Base-by-base conservation (phyloP, 2,329 filamentous ascomycete species). In the Colletotrichum costaricense region DNA sequence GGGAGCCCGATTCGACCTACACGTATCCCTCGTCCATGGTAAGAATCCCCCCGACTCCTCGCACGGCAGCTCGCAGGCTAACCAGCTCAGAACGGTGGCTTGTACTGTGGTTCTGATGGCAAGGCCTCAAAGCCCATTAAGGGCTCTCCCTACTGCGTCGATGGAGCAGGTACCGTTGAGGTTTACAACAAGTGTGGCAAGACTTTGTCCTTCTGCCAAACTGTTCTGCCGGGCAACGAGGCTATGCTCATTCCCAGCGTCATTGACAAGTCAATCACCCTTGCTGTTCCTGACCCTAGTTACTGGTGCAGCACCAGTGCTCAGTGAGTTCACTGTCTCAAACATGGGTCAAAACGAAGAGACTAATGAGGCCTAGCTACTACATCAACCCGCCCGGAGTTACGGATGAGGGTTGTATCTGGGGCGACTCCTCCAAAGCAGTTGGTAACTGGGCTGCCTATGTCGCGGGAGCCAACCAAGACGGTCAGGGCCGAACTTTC, bases 221-320 rank as follows among this genome's bases (percentile, higher is more conserved):
- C 93, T 5, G 92, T 95, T 16, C 83, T 95, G 74, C 93, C 93
- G 22, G 93, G 93, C 63, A 93, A 94, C 78, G 93, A 95, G 84
- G 92, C 92, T 74, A 95, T 95, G 93, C 86, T 95, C 76, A 95
- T 95, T 78, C 93, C 93, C 19, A 95, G 93, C n/a, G 82, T 91
- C 75, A 91, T 95, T 59, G 79, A 86, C 26, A 83, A 86, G 74
- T 81, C 81, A 11, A 85, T 86, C n/a, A 88, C 87, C 35, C 85
- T 96, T 67, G 93, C 94, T 63, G 93, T 95, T 46, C 94, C 94
- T 9, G 92, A 87, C 69, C 83, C 87, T 22, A 87, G 84, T 69
- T 95, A 95, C 82, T 95, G 93, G 93, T 90, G 87, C 76, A 82
- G 84, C 57, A 95, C 93, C 14, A 89, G 93, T 72, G 92, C 94